These are phyloP conservation scores for Ilyonectria destructans DNA, from an alignment of 2,329 filamentous ascomycete species.

Conservation along the genomic window DNA sequence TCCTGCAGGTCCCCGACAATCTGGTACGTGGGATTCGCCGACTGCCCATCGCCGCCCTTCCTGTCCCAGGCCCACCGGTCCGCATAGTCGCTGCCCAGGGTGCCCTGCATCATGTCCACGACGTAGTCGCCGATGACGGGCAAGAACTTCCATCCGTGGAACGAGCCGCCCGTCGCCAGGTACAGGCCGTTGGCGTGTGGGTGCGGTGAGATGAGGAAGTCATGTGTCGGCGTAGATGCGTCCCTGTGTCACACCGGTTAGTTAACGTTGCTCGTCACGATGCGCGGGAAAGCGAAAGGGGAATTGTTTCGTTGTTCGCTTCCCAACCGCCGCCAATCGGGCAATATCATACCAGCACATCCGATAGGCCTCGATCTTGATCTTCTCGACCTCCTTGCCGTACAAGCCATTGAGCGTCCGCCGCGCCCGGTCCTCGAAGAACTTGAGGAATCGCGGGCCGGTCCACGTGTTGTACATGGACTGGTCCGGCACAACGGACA, in stretches of 20 bases:
- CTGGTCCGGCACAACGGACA: conserved; percentile 66
- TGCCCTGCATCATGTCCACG: conserved; percentile 63
- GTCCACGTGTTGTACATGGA: conserved; percentile 61
- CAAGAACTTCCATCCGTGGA: conserved; percentile 78
- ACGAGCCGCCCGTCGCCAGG: conserved; percentile 75
- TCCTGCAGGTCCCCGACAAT: conserved; percentile 60
- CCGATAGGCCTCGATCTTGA: conserved; percentile 60
- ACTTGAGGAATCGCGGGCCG: conserved; percentile 57
- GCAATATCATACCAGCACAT: conserved; percentile 61
- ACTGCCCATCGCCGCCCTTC: conserved; percentile 58
- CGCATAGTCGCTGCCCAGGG: conserved; percentile 56
- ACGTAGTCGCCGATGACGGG: conserved; percentile 75
- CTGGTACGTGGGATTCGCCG: conserved; percentile 61
- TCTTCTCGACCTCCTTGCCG: conserved; percentile 57
- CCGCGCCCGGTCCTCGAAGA: conserved; percentile 62
- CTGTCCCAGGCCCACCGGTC: conserved; percentile 65
- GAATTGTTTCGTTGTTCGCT: background rate
- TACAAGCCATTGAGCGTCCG: conserved; percentile 60
- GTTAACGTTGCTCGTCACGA: conserved; percentile 7
- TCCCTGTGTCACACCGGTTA: conserved; percentile 64
- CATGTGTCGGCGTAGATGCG: conserved; percentile 73
- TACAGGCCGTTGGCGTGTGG: conserved; percentile 67
- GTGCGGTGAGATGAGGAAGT: conserved; percentile 73
- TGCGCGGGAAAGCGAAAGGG: background rate
- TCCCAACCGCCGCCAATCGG: conserved; percentile 11